These are phyloP conservation scores for Penicillium odoratum DNA, from an alignment of 495 filamentous ascomycete species.

Conservation along the genomic window DNA sequence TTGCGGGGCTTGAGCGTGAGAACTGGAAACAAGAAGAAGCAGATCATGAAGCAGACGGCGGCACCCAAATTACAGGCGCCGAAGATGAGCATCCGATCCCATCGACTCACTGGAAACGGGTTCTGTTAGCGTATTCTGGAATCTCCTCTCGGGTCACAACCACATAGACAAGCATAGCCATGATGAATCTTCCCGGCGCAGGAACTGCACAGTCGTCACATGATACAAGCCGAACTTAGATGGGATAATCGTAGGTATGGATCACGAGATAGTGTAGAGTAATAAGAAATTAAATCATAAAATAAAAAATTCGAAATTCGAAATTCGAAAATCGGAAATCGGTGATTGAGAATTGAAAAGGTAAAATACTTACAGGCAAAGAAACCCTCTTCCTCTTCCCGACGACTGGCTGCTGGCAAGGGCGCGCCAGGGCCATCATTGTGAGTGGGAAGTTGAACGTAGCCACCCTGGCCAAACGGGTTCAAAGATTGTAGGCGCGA, in stretches of 20 bases:
- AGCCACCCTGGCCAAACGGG: constrained; percentile 83
- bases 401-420: constrained; percentile 76
- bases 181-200: constrained; percentile 37
- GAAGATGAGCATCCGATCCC: constrained; percentile 94
- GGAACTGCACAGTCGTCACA: constrained; percentile 44
- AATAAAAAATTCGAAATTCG: neutral
- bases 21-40: constrained; percentile 84
- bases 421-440: constrained; percentile 79
- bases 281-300: neutral
- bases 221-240: constrained; percentile 25
- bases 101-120: constrained; percentile 76
- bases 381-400: constrained; percentile 94
- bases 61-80: constrained; percentile 89
- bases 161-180: constrained; percentile 24
- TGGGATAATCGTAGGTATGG: constrained; percentile 25
- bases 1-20: constrained; percentile 79
- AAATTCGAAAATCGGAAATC: neutral
- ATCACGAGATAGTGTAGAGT: constrained; percentile 19
- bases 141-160: constrained; percentile 21
- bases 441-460: constrained; percentile 85
- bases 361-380: constrained; percentile 80
- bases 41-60: constrained; percentile 85
- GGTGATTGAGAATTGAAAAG: neutral
- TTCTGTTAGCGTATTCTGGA: constrained; percentile 21
- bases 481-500: constrained; percentile 83